Evolutionary conservation across 1,284 basidiomycete genomes (phyloP).

Genomic region (Fomitopsis pinicola): DNA sequence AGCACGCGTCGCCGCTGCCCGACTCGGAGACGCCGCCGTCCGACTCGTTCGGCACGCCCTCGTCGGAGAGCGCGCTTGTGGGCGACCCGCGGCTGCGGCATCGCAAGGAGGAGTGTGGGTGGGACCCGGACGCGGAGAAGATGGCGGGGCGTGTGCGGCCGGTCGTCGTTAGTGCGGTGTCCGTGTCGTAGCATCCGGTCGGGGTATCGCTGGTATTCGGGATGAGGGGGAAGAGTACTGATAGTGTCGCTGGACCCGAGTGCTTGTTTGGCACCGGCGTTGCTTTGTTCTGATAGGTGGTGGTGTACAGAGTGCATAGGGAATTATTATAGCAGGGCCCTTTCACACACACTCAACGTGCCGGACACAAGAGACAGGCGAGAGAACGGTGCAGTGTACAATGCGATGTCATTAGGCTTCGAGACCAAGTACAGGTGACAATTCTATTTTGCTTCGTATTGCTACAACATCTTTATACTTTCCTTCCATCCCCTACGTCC

Average conservation of each 20-base stretch:
- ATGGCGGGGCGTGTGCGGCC: constrained; percentile 1
- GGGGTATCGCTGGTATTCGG: neutral
- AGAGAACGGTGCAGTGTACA: neutral
- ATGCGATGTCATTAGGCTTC: neutral
- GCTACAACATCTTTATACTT: neutral
- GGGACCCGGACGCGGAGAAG: constrained; percentile 11
- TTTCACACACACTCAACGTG: no score
- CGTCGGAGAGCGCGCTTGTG: neutral
- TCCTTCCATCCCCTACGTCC: neutral
- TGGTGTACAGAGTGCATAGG: no score
- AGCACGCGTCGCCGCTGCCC: neutral
- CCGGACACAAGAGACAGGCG: neutral
- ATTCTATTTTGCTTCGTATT: neutral
- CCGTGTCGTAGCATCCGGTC: neutral
- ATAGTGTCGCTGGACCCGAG: neutral
- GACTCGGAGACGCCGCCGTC: neutral
- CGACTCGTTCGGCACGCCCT: constrained; percentile 1
- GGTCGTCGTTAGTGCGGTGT: constrained; percentile 3
- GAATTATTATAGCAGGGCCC: no score
- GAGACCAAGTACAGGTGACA: neutral
- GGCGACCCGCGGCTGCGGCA: constrained; percentile 16
- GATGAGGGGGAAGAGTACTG: neutral
- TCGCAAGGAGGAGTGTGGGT: constrained; percentile 16
- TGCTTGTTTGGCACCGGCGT: neutral
- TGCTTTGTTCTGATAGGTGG: no score